Evolutionary conservation across 495 filamentous ascomycete genomes (phyloP), one percentile per base, ranked within the genome.

Genomic region (Xylaria cubensis): DNA sequence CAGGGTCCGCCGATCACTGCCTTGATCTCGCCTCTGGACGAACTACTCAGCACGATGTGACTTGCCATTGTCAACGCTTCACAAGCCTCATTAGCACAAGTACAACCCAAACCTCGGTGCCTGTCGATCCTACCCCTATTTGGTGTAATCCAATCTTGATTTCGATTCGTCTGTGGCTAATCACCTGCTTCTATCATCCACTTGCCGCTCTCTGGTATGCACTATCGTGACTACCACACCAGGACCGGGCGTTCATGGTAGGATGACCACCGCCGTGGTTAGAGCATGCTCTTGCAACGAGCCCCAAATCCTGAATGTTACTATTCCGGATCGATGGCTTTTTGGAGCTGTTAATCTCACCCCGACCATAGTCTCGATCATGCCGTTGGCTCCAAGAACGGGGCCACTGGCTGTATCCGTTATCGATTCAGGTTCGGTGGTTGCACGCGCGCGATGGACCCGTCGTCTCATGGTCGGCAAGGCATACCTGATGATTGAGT

Each of bases 171-270:
- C 65, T 67, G 21, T 56, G 34, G 32, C 39, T 58, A 69, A 69
- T 69, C 67, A 69, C 53, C 67, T 69, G 67, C 67, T 61, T 36
- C 39, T 69, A 58, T 69, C 67, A 69, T 69, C 67, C 67, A 69
- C 51, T 46, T 59, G 67, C 67, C 67, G 67, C 29, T 13, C 65
- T 44, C 65, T 46, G 44, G 34, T 24, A 46, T 69, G 53, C 53
- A 59, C 39, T 61, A 69, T 61, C 67, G 39, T 69, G 41, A 70
- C 56, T 63, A 5, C 46, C 46, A 63, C 58, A 63, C 58, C 44
- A n/a, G 15, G 44, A 36, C 53, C 58, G 10, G 44, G 44, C 58
- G 19, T 41, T 39, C 44, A 26, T n/a, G 42, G 69, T 46, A 71
- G 69, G 59, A 64, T 64, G 46, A 55, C 46, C 58, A 70, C 24